phyloP scores from a whole-genome alignment of 169 alveolate species.

The Cryptosporidium ubiquitum region DNA sequence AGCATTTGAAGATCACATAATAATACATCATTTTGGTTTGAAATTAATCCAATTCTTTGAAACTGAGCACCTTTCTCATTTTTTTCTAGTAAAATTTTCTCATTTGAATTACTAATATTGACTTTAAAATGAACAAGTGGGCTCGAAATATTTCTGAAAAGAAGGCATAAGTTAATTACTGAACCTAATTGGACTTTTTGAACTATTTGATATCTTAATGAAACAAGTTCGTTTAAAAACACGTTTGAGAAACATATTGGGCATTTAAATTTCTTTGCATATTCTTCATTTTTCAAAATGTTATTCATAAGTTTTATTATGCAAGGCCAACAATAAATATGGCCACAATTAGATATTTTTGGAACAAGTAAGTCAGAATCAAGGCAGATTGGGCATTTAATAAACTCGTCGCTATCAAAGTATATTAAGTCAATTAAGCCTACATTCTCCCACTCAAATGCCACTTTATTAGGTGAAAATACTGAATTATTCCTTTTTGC shows the following conservation, averaged over 20 bases:
- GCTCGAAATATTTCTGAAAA: constrained; percentile 30
- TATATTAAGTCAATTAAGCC: constrained; percentile 52
- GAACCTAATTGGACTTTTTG: constrained; percentile 2
- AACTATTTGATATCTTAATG: constrained; percentile 54
- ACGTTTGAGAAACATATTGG: constrained; percentile 56
- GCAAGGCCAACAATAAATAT: constrained; percentile 73
- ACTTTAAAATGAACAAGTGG: neutral
- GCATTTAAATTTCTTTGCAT: constrained; percentile 15
- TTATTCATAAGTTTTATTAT: constrained; percentile 23
- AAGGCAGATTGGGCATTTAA: constrained; percentile 59
- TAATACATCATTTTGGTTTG: neutral
- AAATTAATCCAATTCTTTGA: constrained; percentile 51
- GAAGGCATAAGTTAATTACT: constrained; percentile 38
- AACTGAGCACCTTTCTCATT: constrained; percentile 45
- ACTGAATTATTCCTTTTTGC: neutral
- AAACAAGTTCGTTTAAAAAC: constrained; percentile 42
- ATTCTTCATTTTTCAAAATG: neutral
- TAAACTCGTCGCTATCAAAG: constrained; percentile 54
- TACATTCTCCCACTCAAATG: constrained; percentile 29
- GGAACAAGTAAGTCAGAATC: constrained; percentile 60
- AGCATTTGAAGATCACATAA: constrained; percentile 43
- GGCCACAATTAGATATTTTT: constrained; percentile 68
- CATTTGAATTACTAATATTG: neutral
- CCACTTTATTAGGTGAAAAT: neutral
- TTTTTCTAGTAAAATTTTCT: constrained; percentile 8